Evolutionary conservation across 768 basidiomycete genomes (phyloP), one percentile per base, ranked within the genome.

Genomic region (Collybiopsis luxurians): DNA sequence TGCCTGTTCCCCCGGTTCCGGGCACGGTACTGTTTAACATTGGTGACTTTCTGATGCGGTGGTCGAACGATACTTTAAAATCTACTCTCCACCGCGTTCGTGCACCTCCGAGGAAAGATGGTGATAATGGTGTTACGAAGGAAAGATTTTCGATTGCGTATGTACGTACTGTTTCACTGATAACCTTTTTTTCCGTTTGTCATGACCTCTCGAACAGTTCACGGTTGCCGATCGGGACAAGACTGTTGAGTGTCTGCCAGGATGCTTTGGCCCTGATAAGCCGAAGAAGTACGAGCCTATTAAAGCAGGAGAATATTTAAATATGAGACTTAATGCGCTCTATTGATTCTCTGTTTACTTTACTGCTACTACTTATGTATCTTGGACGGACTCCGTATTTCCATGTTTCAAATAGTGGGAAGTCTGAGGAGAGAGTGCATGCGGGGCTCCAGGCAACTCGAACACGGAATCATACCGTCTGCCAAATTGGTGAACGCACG

Each of bases 91-190:
- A 74, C 57, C 72, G 73, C 13, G 73, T 75, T 15, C 65, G 69
- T 34, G 69, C 67, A 2, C 71, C 67, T 15, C 64, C 59, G 55
- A 13, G 59, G 40, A 38, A 55, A 38, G 26, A 64, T 42, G 60
- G 53, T n/a, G 60, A 24, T 13, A 23, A 17, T 23, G 53, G 53
- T 11, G 70, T 74, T 65, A 71, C 73, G 2, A 69, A 68, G 6
- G 71, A 72, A 23, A 67, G 78, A 24, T 78, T 74, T 60, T 78
- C 76, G 2, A 80, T 80, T 45, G 76, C 78, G 11, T 79, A 76
- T 64, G 72, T 74, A 40, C 38, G 71, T 61, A 26, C 38, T 42
- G 12, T 24, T 31, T 17, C 15, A n/a, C 30, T 34, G 31, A 34
- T 5, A 6, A 34, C 17, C 31, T 24, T 17, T 30, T 15, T 42